These are phyloP conservation scores for Venturia nashicola DNA, from an alignment of 2,329 filamentous ascomycete species.

Conservation along the genomic window DNA sequence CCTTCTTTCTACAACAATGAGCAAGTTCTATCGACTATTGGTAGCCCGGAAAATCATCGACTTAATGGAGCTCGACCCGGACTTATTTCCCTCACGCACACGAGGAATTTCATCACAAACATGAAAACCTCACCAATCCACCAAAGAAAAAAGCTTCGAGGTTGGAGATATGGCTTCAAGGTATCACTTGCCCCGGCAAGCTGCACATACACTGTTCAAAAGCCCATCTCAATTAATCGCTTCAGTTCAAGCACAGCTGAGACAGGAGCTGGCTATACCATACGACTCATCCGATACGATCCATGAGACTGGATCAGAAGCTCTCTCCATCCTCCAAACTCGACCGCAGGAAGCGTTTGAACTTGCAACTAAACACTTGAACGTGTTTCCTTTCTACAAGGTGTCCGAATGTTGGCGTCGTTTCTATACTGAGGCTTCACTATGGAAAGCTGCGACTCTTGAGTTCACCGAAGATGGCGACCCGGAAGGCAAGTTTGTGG, in stretches of 20 bases:
- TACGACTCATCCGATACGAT: conserved; percentile 4
- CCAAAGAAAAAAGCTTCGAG: background rate
- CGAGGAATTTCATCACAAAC: background rate
- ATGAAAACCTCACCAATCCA: background rate
- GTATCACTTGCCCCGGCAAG: background rate
- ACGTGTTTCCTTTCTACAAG: conserved; percentile 55
- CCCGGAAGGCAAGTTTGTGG: conserved; percentile 48
- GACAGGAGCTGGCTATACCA: background rate
- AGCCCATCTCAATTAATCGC: background rate
- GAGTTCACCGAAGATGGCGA: conserved; percentile 17
- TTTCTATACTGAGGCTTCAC: conserved; percentile 56
- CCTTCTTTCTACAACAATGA: background rate
- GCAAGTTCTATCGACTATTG: too few relatives aligned
- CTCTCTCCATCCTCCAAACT: conserved; percentile 1
- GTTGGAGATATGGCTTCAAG: background rate
- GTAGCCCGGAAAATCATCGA: background rate
- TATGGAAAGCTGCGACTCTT: conserved; percentile 25
- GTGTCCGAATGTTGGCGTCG: conserved; percentile 58
- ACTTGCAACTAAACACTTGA: conserved; percentile 38
- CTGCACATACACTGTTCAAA: background rate
- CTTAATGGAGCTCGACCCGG: too few relatives aligned
- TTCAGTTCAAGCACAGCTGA: background rate
- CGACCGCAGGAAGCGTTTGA: conserved; percentile 6
- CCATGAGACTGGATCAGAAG: background rate
- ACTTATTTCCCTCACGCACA: background rate